A percentile compares a stretch with the other conserved stretches of the same genome.
phyloP scores from a whole-genome alignment of 202 grass and related monocot genomes.

The Digitaria exilis region DNA sequence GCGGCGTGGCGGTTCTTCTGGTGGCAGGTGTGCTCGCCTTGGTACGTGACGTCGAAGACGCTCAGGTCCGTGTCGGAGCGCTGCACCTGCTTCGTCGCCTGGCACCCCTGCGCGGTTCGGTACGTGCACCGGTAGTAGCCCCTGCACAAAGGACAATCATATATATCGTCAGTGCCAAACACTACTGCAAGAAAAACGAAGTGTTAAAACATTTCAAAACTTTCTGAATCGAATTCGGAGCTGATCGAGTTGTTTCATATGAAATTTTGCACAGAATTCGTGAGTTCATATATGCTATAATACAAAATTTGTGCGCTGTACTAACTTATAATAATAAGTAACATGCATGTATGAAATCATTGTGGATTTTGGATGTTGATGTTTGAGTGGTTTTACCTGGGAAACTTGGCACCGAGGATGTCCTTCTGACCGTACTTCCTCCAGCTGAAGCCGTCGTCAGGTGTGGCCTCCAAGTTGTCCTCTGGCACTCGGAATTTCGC shows the following conservation, averaged over 20 bases:
- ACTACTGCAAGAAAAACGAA: not conserved
- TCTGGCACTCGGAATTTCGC: conserved; percentile 38
- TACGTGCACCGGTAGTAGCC: conserved; percentile 91
- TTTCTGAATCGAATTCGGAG: not conserved
- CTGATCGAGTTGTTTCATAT: not conserved
- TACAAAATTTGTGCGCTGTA: not conserved
- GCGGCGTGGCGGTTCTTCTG: conserved; percentile 29
- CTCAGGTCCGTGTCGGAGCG: conserved; percentile 63
- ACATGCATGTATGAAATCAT: not conserved
- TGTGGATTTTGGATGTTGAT: not conserved
- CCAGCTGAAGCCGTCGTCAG: conserved; percentile 80
- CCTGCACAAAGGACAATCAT: conserved; percentile 37
- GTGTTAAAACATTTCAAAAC: not conserved
- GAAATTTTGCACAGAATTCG: not conserved
- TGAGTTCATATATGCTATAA: not conserved
- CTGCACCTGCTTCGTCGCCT: conserved; percentile 82
- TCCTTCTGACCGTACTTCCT: conserved; percentile 86
- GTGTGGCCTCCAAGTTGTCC: conserved; percentile 26
- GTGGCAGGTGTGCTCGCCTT: conserved; percentile 69
- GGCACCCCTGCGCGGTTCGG: conserved; percentile 55
- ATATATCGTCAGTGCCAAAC: not conserved
- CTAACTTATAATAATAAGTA: not conserved
- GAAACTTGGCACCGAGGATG: conserved; percentile 72
- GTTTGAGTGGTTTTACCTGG: conserved; percentile 46
- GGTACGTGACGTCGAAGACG: conserved; percentile 78